Evolutionary conservation across 176 grass and related monocot genomes (phyloP).

Genomic region (Aegilops sharonensis): DNA sequence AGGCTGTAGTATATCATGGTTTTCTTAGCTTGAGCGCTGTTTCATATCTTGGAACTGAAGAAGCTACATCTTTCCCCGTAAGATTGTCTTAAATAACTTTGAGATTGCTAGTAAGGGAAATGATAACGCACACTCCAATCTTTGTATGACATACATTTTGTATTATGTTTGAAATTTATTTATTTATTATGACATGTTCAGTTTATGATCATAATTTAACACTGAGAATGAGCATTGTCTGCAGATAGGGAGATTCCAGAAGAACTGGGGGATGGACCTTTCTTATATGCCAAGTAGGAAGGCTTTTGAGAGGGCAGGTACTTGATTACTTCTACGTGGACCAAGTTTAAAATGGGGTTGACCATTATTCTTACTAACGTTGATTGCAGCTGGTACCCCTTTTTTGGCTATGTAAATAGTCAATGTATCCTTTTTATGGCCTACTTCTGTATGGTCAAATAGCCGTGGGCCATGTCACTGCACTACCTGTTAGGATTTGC

Average conservation of each 20-base stretch:
- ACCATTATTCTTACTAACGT: not conserved
- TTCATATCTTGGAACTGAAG: not conserved
- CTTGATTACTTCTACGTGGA: not conserved
- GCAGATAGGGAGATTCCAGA: slow-evolving; percentile 84
- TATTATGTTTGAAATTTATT: not conserved
- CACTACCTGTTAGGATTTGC: not conserved
- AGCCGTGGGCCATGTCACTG: no score
- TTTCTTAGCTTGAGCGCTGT: not conserved
- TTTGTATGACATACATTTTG: not conserved
- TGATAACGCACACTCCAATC: not conserved
- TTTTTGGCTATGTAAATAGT: not conserved
- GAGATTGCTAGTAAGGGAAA: not conserved
- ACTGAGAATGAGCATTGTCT: slow-evolving; percentile 4
- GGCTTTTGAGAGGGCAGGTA: slow-evolving; percentile 94
- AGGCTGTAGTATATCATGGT: not conserved
- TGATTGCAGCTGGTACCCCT: not conserved
- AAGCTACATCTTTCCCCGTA: not conserved
- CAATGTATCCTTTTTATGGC: not conserved
- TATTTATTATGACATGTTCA: not conserved
- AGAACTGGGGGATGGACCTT: slow-evolving; percentile 88
- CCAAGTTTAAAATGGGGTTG: not conserved
- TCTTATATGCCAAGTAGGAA: slow-evolving; percentile 93
- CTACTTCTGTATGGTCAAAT: not conserved
- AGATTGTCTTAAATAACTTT: not conserved
- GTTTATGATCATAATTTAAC: not conserved